Conservation (phyloP, 169 alveolate species). For the Plasmodium inui region DNA sequence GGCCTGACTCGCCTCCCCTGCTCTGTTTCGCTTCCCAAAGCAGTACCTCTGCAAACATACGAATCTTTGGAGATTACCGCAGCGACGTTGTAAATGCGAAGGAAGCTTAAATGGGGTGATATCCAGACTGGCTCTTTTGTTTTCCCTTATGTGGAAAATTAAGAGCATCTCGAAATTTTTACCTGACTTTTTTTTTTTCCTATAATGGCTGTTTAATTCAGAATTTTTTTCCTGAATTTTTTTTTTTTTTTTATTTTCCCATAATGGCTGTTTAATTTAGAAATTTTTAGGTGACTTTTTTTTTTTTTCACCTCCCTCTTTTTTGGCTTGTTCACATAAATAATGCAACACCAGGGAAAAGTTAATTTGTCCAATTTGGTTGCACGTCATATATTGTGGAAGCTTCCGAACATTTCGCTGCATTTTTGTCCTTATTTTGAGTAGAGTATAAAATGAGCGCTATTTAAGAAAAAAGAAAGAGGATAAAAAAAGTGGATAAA, state of each 20-base stretch:
- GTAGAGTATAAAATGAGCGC: neutral
- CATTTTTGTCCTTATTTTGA: neutral
- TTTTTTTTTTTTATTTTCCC: too few species aligned
- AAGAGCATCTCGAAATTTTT: neutral
- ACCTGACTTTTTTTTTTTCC: neutral
- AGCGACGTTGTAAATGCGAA: constrained; percentile 6
- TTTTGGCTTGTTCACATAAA: constrained; percentile 2
- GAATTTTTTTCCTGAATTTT: neutral
- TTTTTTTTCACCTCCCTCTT: neutral
- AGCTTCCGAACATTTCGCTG: neutral
- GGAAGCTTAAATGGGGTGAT: neutral
- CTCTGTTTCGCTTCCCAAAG: neutral
- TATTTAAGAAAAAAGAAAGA: neutral
- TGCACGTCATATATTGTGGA: neutral
- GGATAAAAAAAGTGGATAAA: too few species aligned
- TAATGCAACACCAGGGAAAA: neutral
- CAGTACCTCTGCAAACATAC: neutral
- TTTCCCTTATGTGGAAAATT: neutral
- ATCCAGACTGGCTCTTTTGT: neutral
- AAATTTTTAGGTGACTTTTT: neutral
- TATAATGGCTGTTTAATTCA: neutral
- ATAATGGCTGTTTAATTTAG: neutral
- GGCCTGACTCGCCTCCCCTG: neutral
- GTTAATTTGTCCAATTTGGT: neutral
- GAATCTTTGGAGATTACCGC: neutral